Percentiles rank a stretch among this genome's conserved stretches.
Evolutionary conservation across 805 yeast genomes (phyloP).

Genomic region (Candida adriatica): DNA sequence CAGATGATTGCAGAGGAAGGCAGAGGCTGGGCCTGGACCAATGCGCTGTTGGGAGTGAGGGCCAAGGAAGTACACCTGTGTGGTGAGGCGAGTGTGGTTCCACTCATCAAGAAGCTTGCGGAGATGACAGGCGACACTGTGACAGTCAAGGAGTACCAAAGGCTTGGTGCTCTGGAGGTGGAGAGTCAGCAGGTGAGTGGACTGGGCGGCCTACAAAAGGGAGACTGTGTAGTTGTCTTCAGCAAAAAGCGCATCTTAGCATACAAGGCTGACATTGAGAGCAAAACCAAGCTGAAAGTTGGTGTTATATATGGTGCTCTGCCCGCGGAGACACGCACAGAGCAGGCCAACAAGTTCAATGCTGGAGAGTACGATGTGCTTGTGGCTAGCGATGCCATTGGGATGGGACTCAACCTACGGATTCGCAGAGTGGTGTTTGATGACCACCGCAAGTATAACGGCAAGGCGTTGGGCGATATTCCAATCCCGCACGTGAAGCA

Average conservation of each 20-base stretch:
- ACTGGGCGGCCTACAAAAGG: conserved; percentile 41
- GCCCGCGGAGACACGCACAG: conserved; percentile 90
- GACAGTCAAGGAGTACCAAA: conserved; percentile 59
- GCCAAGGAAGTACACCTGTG: conserved; percentile 88
- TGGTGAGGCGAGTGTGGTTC: conserved; percentile 87
- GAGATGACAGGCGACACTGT: conserved; percentile 74
- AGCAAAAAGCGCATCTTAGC: conserved; percentile 67
- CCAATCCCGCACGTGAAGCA: conserved; percentile 73
- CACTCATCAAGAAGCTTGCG: conserved; percentile 52
- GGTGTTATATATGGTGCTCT: conserved; percentile 93
- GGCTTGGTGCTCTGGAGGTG: conserved; percentile 67
- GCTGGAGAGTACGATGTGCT: conserved; percentile 72
- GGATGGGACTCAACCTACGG: conserved; percentile 91
- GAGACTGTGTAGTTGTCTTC: conserved; percentile 89
- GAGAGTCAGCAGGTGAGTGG: conserved; percentile 33
- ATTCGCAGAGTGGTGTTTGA: conserved; percentile 78
- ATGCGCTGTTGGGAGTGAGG: conserved; percentile 77
- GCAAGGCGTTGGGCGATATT: conserved; percentile 39
- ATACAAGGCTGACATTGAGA: conserved; percentile 64
- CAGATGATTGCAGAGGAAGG: conserved; percentile 82
- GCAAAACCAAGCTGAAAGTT: conserved; percentile 53
- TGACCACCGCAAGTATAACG: conserved; percentile 63
- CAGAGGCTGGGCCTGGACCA: conserved; percentile 94
- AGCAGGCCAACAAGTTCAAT: conserved; percentile 77
- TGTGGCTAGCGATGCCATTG: conserved; percentile 95